These are phyloP conservation scores for Entrophospora sp. DNA, from an alignment of 192 early-diverging fungal species.

Conservation along the genomic window DNA sequence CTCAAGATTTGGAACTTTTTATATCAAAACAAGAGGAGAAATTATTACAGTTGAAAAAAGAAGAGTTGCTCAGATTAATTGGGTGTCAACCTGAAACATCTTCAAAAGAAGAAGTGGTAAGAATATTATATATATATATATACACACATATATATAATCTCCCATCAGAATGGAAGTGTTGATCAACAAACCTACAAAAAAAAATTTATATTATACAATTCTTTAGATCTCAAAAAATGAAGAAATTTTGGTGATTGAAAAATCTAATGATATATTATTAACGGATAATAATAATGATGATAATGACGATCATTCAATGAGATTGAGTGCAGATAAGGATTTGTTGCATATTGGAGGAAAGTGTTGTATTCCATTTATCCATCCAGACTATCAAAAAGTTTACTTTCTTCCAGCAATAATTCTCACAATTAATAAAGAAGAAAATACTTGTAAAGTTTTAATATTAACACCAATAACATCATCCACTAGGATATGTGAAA, in stretches of 20 bases:
- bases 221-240: too few relatives aligned
- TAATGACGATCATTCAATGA: neutral
- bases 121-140: neutral
- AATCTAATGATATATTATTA: neutral
- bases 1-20: neutral
- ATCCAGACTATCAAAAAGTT: conserved; percentile 8
- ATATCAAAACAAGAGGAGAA: neutral
- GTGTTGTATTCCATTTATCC: conserved; percentile 6
- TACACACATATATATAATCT: too few relatives aligned
- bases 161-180: too few relatives aligned
- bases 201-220: neutral
- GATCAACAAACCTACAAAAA: neutral
- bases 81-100: neutral
- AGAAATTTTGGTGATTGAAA: neutral
- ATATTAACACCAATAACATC: conserved; percentile 4
- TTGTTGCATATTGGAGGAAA: neutral
- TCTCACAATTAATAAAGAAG: neutral
- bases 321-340: neutral
- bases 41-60: conserved; percentile 2
- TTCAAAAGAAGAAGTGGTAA: neutral
- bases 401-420: conserved; percentile 8
- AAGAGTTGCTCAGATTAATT: neutral
- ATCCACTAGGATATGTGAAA: neutral
- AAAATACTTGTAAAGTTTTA: neutral
- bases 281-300: too few relatives aligned